Evolutionary conservation across 108 stramenopile genomes (phyloP).

Genomic region (Parietichytrium sp.): DNA sequence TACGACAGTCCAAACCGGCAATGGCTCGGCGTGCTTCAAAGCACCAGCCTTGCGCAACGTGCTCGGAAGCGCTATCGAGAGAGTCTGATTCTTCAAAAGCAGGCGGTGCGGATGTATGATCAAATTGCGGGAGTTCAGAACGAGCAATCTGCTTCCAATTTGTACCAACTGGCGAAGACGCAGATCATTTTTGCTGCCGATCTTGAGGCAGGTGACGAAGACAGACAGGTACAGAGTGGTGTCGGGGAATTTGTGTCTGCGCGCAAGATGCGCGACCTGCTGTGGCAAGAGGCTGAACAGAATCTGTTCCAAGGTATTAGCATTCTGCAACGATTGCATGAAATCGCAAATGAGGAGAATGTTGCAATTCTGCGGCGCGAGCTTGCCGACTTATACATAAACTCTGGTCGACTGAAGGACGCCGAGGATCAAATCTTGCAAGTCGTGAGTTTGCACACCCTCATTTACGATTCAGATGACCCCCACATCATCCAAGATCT

Average conservation of each 20-base stretch:
- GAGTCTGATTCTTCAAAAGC: slow-evolving; percentile 13
- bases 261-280: background rate
- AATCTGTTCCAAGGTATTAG: background rate
- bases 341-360: slow-evolving; percentile 10
- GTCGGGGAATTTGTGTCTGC: no score
- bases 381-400: background rate
- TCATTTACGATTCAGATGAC: background rate
- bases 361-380: slow-evolving; percentile 1
- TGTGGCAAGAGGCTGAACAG: no score
- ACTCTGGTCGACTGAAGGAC: background rate
- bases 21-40: background rate
- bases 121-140: background rate
- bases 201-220: background rate
- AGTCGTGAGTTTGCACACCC: background rate
- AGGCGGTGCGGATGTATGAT: background rate
- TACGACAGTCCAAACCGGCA: background rate
- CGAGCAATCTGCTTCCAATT: background rate
- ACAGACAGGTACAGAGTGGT: no score
- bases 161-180: background rate
- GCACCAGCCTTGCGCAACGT: background rate
- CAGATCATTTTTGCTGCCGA: background rate
- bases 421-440: background rate
- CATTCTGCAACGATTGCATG: background rate
- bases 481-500: background rate
- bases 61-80: background rate